phyloP scores from a whole-genome alignment of 2,329 filamentous ascomycete species.

The Uncinocarpus reesii region DNA sequence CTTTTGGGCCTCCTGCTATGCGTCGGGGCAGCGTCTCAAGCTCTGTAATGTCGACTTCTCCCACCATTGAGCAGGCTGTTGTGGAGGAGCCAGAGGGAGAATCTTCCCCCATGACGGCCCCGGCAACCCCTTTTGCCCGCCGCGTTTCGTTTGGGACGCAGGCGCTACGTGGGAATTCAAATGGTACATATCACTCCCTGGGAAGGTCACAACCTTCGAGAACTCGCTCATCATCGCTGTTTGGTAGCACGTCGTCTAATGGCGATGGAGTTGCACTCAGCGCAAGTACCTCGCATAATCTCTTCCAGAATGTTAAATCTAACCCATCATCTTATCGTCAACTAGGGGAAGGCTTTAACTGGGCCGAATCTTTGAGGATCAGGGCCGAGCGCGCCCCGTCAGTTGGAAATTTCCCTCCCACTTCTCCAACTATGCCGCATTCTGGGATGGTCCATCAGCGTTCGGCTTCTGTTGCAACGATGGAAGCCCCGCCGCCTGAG shows the following conservation, averaged over 20 bases:
- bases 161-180: conserved; percentile 55
- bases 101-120: conserved; percentile 47
- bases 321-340: conserved; percentile 36
- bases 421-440: conserved; percentile 1
- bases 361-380: conserved; percentile 88
- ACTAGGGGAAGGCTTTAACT: conserved; percentile 89
- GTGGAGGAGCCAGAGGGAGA: conserved; percentile 61
- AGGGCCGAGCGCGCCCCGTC: conserved; percentile 69
- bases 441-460: conserved; percentile 28
- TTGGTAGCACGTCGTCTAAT: conserved; percentile 20
- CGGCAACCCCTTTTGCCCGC: conserved; percentile 59
- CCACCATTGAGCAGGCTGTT: conserved; percentile 34
- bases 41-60: conserved; percentile 37
- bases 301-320: conserved; percentile 31
- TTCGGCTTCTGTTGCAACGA: conserved; percentile 39
- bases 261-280: conserved; percentile 20
- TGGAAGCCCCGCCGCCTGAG: conserved; percentile 38
- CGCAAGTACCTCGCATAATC: conserved; percentile 31
- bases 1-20: conserved; percentile 31
- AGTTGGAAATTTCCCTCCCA: conserved; percentile 22
- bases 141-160: conserved; percentile 85
- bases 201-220: conserved; percentile 21
- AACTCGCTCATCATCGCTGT: conserved; percentile 22
- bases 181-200: conserved; percentile 48
- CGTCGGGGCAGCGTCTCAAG: conserved; percentile 62